Base-by-base conservation (phyloP, 1,139 yeast genomes). In the Pichiaceae sp. region DNA sequence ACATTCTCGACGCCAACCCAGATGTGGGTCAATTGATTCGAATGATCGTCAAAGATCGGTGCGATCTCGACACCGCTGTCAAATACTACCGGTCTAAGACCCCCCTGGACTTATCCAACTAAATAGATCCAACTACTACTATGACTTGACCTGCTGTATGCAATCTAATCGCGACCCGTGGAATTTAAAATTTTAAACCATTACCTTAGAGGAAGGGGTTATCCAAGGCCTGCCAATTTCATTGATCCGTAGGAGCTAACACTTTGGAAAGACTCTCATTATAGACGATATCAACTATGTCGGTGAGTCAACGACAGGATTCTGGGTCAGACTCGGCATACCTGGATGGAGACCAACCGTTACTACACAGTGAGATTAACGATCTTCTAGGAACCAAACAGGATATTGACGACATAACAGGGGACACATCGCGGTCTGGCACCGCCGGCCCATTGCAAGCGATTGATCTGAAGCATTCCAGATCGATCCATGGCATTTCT, bases 11-110 rank as follows among this genome's bases (percentile, higher is more conserved):
- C 5, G 37, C 36, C 4, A 37, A 48, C 29, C 33, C 39, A 3
- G 33, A 28, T 12, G 37, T 44, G 2, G 29, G 20, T 16, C 17
- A 34, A 4, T 15, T 53, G 16, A 37, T 53, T 15, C 33, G 39
- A 9, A 44, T 40, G 45, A 49, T 53, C 20, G 21, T 52, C 2
- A 32, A 42, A 12, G 41, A 47, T 9, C 40, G 55, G 36, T 44
- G 46, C 32, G 20, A 33, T 4, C 28, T 52, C 20, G 48, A 48
- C 9, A 42, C 42, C 4, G 36, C 39, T 17, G 15, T 35, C 16
- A 20, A 33, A 8, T 31, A 23, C 32, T 33, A 26, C 24, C 16
- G 15, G 29, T 27, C 16, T 8, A 21, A 33, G 11, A 14, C 29
- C 16, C 29, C 29, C 15, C 8, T 27, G 8, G n/a, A 27, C 29